Evolutionary conservation across 73 alveolate genomes (phyloP).

Genomic region (Blepharisma japonicum): DNA sequence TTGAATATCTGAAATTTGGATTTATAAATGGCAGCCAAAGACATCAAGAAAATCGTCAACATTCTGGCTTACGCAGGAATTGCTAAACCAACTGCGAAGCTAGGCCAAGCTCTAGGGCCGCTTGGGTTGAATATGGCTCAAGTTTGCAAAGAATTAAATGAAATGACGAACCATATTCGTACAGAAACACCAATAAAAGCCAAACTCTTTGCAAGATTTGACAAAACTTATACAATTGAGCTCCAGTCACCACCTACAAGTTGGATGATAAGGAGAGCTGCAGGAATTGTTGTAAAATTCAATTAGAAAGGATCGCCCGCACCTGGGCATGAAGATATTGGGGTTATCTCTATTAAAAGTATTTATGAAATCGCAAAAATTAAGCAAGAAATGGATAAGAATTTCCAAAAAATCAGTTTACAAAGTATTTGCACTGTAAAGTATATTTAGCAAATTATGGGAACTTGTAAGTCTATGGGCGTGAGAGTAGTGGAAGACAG

Average conservation of each 20-base stretch:
- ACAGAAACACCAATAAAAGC: conserved; percentile 65
- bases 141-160: conserved; percentile 67
- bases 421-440: conserved; percentile 43
- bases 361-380: conserved; percentile 66
- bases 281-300: conserved; percentile 36
- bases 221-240: conserved; percentile 47
- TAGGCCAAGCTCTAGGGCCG: conserved; percentile 76
- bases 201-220: conserved; percentile 42
- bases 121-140: conserved; percentile 67
- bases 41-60: conserved; percentile 46
- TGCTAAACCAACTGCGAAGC: conserved; percentile 69
- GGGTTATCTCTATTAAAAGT: conserved; percentile 51
- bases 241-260: conserved; percentile 65
- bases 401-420: conserved; percentile 40
- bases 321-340: conserved; percentile 46
- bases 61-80: conserved; percentile 54
- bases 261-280: conserved; percentile 63
- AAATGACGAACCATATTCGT: conserved; percentile 36
- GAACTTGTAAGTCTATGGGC: conserved; percentile 59
- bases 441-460: conserved; percentile 36
- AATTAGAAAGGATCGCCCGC: conserved; percentile 37
- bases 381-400: conserved; percentile 50
- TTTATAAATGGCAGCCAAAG: conserved; percentile 23
- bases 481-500: conserved; percentile 42
- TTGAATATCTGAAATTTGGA: not conserved